A percentile compares a stretch with the other conserved stretches of the same genome.
Conservation (phyloP, 768 basidiomycete genomes). For the Dioszegia hungarica region DNA sequence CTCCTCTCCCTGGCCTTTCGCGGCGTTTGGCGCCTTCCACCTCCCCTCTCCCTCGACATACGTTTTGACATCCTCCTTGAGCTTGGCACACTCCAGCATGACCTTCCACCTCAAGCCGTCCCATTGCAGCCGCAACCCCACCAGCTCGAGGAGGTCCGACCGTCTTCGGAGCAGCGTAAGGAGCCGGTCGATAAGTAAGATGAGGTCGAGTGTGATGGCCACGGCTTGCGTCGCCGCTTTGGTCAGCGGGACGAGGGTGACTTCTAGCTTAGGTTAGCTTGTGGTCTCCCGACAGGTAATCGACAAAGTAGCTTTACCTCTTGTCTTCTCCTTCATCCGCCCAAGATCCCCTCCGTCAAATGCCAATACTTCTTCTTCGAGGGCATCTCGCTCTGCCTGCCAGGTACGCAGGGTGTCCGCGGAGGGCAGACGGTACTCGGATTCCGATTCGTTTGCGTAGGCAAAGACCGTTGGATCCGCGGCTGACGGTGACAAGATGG, state of each 20-base stretch:
- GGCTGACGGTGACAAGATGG: background rate
- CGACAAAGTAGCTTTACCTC: conserved; percentile 16
- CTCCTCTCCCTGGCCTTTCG: too few relatives aligned
- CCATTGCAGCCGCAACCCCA: conserved; percentile 25
- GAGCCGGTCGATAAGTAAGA: conserved; percentile 26
- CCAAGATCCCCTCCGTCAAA: conserved; percentile 43
- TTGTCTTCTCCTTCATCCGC: conserved; percentile 36
- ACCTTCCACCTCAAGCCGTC: conserved; percentile 26
- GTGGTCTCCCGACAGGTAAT: background rate
- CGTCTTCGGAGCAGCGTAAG: conserved; percentile 20
- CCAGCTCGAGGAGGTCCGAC: conserved; percentile 19
- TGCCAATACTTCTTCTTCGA: conserved; percentile 35
- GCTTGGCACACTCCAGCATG: conserved; percentile 12
- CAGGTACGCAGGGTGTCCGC: conserved; percentile 10
- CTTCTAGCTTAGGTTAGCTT: conserved; percentile 17
- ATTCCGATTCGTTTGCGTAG: background rate
- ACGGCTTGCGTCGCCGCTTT: conserved; percentile 39
- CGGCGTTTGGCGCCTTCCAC: background rate
- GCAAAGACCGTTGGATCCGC: background rate
- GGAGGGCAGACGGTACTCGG: conserved; percentile 13
- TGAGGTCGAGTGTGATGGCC: conserved; percentile 32
- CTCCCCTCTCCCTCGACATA: conserved; percentile 14
- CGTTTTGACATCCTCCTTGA: conserved; percentile 13
- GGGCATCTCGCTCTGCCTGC: conserved; percentile 27
- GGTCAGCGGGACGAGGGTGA: conserved; percentile 33